A percentile compares a stretch with the other conserved stretches of the same genome.
phyloP scores from a whole-genome alignment of 306 rosid species.

The Nissolia schottii region DNA sequence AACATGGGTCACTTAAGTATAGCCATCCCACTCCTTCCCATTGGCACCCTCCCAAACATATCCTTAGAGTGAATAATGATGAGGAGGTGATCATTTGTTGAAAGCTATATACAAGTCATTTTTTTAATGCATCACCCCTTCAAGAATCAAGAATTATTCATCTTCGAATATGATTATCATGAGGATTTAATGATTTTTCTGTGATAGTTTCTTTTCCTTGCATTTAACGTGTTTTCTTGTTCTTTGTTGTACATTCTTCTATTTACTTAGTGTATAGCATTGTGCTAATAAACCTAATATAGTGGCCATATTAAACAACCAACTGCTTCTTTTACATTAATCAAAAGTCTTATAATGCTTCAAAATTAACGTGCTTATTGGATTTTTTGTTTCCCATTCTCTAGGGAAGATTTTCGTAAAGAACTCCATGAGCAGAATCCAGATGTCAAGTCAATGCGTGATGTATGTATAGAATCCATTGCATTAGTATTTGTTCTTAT shows the following conservation, averaged over 20 bases:
- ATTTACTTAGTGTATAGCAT: background rate
- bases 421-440: slow-evolving; percentile 84
- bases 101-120: background rate
- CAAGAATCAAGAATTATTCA: background rate
- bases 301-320: slow-evolving; percentile 11
- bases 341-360: slow-evolving; percentile 6
- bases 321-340: slow-evolving; percentile 14
- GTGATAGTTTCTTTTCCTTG: background rate
- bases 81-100: background rate
- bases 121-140: background rate
- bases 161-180: background rate
- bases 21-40: no score
- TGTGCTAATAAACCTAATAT: background rate
- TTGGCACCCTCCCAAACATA: no score
- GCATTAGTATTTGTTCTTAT: slow-evolving; percentile 1
- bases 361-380: slow-evolving; percentile 15
- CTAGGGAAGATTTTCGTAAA: slow-evolving; percentile 92
- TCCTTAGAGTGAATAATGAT: slow-evolving; percentile 1
- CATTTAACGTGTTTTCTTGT: background rate
- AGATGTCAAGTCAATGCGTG: slow-evolving; percentile 79
- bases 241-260: slow-evolving; percentile 9
- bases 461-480: slow-evolving; percentile 44
- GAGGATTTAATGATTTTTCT: background rate
- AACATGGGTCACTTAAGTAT: no score
- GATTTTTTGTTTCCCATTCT: slow-evolving; percentile 32